Base-by-base conservation (phyloP, 2,329 filamentous ascomycete genomes). In the Diaporthe eres region DNA sequence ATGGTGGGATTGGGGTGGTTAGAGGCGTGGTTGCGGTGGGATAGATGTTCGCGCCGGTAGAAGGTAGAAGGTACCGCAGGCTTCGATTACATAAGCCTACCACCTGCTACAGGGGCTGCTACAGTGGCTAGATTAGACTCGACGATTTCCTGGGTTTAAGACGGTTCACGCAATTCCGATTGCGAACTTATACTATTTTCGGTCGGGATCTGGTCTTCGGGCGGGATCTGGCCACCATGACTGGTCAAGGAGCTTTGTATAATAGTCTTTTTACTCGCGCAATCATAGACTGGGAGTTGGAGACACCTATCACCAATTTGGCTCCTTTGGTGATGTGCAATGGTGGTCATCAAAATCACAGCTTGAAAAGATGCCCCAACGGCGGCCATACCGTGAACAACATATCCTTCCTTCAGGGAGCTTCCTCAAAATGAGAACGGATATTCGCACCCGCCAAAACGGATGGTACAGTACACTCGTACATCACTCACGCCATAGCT, bases 211-310 rank as follows among this genome's bases (percentile, higher is more conserved):
- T 78, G 70, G 77, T 77, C 74, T 75, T 75, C 74, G 77, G 68
- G 39, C 70, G 75, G 57, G 58, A 75, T 74, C 78, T 78, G 72
- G 77, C 75, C 78, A 65, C 73, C 75, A 78, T 75, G 77, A 77
- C 74, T 71, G 75, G 75, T 75, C 76, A 25, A 60, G 77, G 74
- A 77, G 79, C 78, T 78, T 70, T 82, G 81, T 82, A 82, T 80
- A 81, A 80, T 82, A 82, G 80, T 81, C 77, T 75, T 76, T 79
- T 79, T 81, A 71, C 74, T 65, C 58, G 77, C 77, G 75, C 78
- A 79, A 79, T 78, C 76, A 78, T 79, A 79, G 78, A 79, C 67
- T 22, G 88, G 86, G 78, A 55, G 47, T 42, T 70, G 65, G 47
- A 42, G 65, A 55, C 65, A 70, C 15, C 34, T 8, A 53, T 37